These are phyloP conservation scores for Picea mariana DNA, from an alignment of 83 land plant genomes.

Conservation along the genomic window DNA sequence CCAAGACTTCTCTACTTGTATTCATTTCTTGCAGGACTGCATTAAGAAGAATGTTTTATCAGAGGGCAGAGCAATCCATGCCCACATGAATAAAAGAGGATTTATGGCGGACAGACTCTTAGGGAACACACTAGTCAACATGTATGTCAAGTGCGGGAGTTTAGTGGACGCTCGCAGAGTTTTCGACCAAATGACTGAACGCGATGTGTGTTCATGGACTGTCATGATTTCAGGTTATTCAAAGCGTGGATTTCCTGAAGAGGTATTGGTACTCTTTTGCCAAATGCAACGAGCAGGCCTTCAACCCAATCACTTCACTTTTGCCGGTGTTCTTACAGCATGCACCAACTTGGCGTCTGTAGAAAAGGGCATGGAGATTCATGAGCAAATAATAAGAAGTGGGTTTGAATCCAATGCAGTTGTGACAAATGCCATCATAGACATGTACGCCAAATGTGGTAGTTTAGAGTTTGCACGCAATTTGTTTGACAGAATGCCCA, in stretches of 20 bases:
- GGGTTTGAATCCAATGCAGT: slow-evolving; percentile 18
- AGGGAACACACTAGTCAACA: slow-evolving; percentile 12
- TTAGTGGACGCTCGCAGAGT: slow-evolving; percentile 7
- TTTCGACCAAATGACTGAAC: slow-evolving; percentile 10
- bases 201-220: slow-evolving; percentile 21
- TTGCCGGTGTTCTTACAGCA: slow-evolving; percentile 3
- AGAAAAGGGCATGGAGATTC: background rate
- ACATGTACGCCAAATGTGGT: slow-evolving; percentile 57
- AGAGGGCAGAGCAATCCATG: too few species aligned
- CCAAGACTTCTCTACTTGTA: too few species aligned
- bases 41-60: too few species aligned
- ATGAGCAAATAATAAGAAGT: background rate
- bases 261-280: slow-evolving; percentile 12
- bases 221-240: slow-evolving; percentile 17
- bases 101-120: too few species aligned
- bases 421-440: slow-evolving; percentile 42
- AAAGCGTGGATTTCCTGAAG: background rate
- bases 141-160: slow-evolving; percentile 11
- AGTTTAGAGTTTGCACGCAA: too few species aligned
- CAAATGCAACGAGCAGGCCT: slow-evolving; percentile 7
- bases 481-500: background rate
- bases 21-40: too few species aligned
- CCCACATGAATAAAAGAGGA: too few species aligned
- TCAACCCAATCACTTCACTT: background rate
- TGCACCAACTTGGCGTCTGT: slow-evolving; percentile 5